Evolutionary conservation across 495 filamentous ascomycete genomes (phyloP), one percentile per base, ranked within the genome.

Genomic region (Neurospora sp.): DNA sequence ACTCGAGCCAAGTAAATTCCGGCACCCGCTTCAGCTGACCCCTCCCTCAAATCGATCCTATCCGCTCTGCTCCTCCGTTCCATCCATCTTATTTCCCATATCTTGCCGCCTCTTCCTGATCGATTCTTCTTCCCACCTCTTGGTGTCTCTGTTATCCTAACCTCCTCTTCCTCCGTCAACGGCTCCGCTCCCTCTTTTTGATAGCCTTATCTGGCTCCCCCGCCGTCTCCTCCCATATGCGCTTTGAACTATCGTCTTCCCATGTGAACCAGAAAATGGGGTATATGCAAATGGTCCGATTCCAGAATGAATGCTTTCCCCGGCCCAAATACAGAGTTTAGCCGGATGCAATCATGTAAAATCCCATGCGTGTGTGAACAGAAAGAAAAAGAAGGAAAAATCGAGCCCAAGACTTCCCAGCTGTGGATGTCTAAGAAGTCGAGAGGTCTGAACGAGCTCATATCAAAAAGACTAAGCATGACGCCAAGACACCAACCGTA

Each of bases 281-380:
- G 73, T 74, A 74, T 74, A 74, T 74, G 73, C 73, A 74, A 45
- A 65, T 65, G 71, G 39, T 74, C 73, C 73, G 71, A 74, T 72
- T 74, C 73, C 73, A 74, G 70, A 74, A 65, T 65, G 53, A 65
- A 65, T 65, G 53, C 53, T 65, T 65, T 65, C 22, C 22, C 53
- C 53, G 53, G 53, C 53, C 53, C 53, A 65, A 35, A 65, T 65
- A 65, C 53, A 65, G 6, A 65, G 73, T 71, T 74, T 59, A 53
- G 47, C 73, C 73, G 53, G 53, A 65, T 65, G 53, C 53, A 65
- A 14, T 65, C 53, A 65, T 65, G 27, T 65, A 35, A 35, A 65
- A 65, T 35, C 53, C 27, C 53, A 65, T 65, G 69, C 39, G 70
- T 71, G 40, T 61, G 40, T 42, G 42, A 71, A 70, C 20, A 40